These are phyloP conservation scores for Metschnikowia lachancei DNA, from an alignment of 805 yeast genomes.

Conservation along the genomic window DNA sequence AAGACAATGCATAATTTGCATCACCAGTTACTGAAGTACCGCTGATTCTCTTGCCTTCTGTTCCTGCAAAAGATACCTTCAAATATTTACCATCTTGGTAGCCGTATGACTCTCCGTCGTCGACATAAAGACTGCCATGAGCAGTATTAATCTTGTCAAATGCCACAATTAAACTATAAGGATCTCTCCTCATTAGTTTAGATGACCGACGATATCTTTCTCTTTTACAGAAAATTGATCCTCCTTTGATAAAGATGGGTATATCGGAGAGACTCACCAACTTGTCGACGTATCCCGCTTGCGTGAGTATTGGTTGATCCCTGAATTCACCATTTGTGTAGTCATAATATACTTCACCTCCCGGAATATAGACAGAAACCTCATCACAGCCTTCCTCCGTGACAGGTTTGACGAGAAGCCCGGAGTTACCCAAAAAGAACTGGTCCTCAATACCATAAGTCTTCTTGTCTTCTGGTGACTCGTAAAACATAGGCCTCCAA, in stretches of 20 bases:
- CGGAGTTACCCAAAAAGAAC: constrained; percentile 71
- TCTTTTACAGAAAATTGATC: constrained; percentile 64
- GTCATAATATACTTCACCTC: constrained; percentile 54
- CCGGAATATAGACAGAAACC: constrained; percentile 52
- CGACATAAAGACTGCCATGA: constrained; percentile 62
- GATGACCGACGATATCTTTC: constrained; percentile 80
- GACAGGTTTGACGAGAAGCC: constrained; percentile 78
- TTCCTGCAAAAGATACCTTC: constrained; percentile 36
- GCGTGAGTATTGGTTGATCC: background rate
- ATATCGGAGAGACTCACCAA: constrained; percentile 54
- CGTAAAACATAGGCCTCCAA: constrained; percentile 64
- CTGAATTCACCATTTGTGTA: constrained; percentile 37
- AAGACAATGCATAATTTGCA: constrained; percentile 15
- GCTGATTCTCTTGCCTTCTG: constrained; percentile 5
- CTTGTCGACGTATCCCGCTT: constrained; percentile 34
- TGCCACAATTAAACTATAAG: constrained; percentile 71
- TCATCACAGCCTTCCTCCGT: constrained; percentile 48
- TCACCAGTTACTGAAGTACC: constrained; percentile 7
- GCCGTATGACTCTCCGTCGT: constrained; percentile 77
- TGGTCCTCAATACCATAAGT: constrained; percentile 72
- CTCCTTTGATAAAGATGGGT: constrained; percentile 78
- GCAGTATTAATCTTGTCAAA: constrained; percentile 51
- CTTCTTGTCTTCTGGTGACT: constrained; percentile 44
- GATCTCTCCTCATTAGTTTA: constrained; percentile 71
- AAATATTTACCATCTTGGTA: constrained; percentile 52